Percentiles rank a stretch among this genome's conserved stretches.
Evolutionary conservation across 1,139 yeast species (phyloP).

Genomic region (Saccharomyces hybrid): DNA sequence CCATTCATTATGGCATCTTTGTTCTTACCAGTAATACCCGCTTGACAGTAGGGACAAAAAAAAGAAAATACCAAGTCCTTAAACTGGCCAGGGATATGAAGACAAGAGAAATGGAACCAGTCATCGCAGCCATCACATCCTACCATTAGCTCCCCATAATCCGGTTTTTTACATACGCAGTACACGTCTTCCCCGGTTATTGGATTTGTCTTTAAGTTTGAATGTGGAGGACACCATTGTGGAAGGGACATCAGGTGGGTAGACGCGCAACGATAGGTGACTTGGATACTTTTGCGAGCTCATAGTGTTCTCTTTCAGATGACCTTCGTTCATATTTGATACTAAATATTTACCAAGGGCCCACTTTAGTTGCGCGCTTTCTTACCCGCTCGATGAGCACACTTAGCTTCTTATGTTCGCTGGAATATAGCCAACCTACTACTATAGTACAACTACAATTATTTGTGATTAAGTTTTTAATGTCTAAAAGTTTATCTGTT

Average conservation of each 20-base stretch:
- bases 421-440: no score
- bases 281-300: no score
- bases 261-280: neutral
- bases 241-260: conserved; percentile 13
- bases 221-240: conserved; percentile 30
- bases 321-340: neutral
- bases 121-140: conserved; percentile 94
- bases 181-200: conserved; percentile 51
- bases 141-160: conserved; percentile 77
- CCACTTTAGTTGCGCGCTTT: neutral
- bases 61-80: conserved; percentile 55
- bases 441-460: neutral
- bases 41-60: conserved; percentile 68
- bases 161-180: conserved; percentile 76
- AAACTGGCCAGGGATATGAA: conserved; percentile 48
- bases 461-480: neutral
- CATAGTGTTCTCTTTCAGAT: neutral
- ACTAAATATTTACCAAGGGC: neutral
- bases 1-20: conserved; percentile 2
- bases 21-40: conserved; percentile 37
- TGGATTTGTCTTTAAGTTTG: conserved; percentile 20
- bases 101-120: conserved; percentile 85
- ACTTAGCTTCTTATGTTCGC: no score
- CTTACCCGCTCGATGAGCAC: neutral
- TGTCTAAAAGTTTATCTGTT: neutral